phyloP scores from a whole-genome alignment of 768 basidiomycete species.

The Hydnomerulius pinastri region DNA sequence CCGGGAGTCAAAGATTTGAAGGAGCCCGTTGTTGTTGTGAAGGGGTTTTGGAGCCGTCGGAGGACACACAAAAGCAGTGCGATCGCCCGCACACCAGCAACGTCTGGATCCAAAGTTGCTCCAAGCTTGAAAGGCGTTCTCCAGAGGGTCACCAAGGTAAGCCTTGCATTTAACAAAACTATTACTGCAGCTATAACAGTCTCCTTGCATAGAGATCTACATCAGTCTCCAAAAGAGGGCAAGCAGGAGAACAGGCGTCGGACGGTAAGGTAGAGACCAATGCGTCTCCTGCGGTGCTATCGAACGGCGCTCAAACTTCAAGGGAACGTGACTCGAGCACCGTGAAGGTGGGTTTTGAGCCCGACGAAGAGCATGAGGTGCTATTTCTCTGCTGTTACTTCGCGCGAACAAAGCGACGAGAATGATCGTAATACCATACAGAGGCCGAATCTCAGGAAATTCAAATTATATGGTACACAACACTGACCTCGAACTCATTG shows the following conservation, averaged over 20 bases:
- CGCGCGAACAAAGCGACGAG: conserved; percentile 17
- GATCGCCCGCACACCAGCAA: neutral
- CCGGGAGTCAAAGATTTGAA: neutral
- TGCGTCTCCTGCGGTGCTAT: neutral
- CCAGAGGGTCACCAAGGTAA: conserved; percentile 18
- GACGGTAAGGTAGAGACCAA: neutral
- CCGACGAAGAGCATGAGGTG: conserved; percentile 20
- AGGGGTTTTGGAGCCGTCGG: conserved; percentile 14
- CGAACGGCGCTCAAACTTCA: neutral
- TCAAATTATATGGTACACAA: neutral
- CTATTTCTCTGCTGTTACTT: conserved; percentile 30
- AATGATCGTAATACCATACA: conserved; percentile 5
- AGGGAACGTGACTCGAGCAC: conserved; percentile 4
- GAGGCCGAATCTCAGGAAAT: neutral
- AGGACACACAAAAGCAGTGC: neutral
- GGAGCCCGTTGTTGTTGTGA: neutral
- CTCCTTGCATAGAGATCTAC: conserved; percentile 9
- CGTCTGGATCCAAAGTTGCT: neutral
- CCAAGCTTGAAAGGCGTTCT: conserved; percentile 11
- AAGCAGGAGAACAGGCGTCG: neutral
- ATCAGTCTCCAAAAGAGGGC: neutral
- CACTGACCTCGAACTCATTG: too few relatives aligned
- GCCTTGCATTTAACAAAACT: too few relatives aligned
- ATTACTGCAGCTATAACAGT: too few relatives aligned
- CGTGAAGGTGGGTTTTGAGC: neutral